Base-by-base conservation (phyloP, 805 yeast genomes). In the Zygotorulaspora sp. region DNA sequence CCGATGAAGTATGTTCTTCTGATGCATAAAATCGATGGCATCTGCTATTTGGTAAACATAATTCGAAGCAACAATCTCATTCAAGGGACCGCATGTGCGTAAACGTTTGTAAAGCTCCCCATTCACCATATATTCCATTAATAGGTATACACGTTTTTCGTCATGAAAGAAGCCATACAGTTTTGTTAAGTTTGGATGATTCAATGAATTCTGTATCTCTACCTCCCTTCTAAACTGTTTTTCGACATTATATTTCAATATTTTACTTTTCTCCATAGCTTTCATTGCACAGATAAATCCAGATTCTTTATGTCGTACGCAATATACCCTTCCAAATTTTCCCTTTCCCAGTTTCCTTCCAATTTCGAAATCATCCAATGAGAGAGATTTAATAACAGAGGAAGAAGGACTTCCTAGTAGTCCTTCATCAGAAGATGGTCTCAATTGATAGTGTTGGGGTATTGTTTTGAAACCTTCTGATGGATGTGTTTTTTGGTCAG, bases 341-440 rank as follows among this genome's bases (percentile, higher is more conserved):
- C 98, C 98, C 56, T 85, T 87, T 0, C 97, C 98, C 33, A 90
- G 70, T 40, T 82, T 79, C 37, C 80, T 74, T 12, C 97, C 97
- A 29, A 90, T 72, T 49, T 88, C 96, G 62, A 90, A 90, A 55
- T 85, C 92, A 19, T 50, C 48, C 35, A 55, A 44, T 14, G 50
- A 41, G 32, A 54, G 14, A 2, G 37, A 15, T 35, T 44, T 48
- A 4, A 29, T 9, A 14, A 32, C 32, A 14, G 41, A 16, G 6
- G 42, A 24, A 1, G 52, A 32, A 28, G 25, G 28, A 19, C 29
- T 32, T 30, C 5, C 24, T 34, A 35, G 33, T 27, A 36, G 12
- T 6, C 24, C 18, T 11, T 24, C 18, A 9, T 12, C 22, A 15
- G 16, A 17, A 13, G 24, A 12, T 6, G 22, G 24, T 6, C 24